Evolutionary conservation across 2,329 filamentous ascomycete genomes (phyloP), one percentile per base, ranked within the genome.

Genomic region (Neonectria magnoliae): DNA sequence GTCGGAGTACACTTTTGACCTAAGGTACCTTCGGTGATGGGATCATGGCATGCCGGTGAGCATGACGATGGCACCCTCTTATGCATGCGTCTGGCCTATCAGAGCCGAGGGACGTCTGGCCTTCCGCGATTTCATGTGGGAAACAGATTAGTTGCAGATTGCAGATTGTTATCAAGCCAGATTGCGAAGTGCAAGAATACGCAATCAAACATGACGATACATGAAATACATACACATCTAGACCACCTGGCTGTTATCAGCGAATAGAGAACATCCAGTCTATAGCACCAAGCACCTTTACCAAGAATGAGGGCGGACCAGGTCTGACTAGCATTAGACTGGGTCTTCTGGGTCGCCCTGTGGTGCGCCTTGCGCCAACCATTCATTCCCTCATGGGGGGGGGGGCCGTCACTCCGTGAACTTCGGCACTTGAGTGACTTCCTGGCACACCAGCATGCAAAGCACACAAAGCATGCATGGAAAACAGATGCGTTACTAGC

Each of bases 351-450:
- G 48, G 48, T 20, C 29, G 48, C 48, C 48, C 29, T 22, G 27
- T 51, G 48, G 29, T 51, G 48, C 33, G 48, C 48, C 48, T 51
- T 13, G 48, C 27, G 48, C 18, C 44, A 47, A 14, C 44, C 44
- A 48, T 18, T 2, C n/a, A 33, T 29, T 14, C n/a, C 9, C 5
- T 4, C 27, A 18, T 2, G 47, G 20, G 47, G 27, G 47, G 16
- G 29, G 27, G 47, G 16, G 29, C 16, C 16, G 10, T 31, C 29
- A 11, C 18, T 20, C 27, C 47, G 47, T 51, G 27, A 51, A 51
- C n/a, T 51, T 33, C 29, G 27, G 29, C 48, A 51, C 27, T 33
- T 20, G 48, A 51, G 48, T 33, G 29, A 33, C 48, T 16, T 27
- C 13, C n/a, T 10, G 27, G 48, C 13, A 51, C 47, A 10, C 27